Percentiles rank a stretch among this genome's conserved stretches.
These are phyloP conservation scores for Leccinellum luteum DNA, from an alignment of 768 basidiomycete species.

Conservation along the genomic window DNA sequence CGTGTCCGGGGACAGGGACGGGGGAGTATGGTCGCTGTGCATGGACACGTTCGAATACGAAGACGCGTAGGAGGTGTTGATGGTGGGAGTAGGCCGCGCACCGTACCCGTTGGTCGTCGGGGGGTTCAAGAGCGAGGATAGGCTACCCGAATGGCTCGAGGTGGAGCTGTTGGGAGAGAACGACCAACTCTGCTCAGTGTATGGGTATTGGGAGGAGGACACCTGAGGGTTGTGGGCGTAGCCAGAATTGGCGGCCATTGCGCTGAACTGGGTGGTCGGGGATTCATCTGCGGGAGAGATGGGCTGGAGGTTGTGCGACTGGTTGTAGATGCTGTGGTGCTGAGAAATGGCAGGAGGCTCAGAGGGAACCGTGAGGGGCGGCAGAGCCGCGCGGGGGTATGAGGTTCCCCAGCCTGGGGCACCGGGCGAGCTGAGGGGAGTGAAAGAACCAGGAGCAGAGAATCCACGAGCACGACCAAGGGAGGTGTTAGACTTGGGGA, in stretches of 20 bases:
- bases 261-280: slow-evolving; percentile 46
- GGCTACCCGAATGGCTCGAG: slow-evolving; percentile 66
- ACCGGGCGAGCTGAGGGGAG: slow-evolving; percentile 60
- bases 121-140: slow-evolving; percentile 79
- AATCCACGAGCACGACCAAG: slow-evolving; percentile 73
- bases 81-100: slow-evolving; percentile 62
- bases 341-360: slow-evolving; percentile 64
- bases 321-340: slow-evolving; percentile 54
- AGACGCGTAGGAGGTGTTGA: slow-evolving; percentile 65
- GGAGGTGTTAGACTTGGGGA: slow-evolving; percentile 36
- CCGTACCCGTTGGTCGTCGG: slow-evolving; percentile 40
- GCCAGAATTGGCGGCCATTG: slow-evolving; percentile 35
- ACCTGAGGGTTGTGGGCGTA: slow-evolving; percentile 34
- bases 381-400: slow-evolving; percentile 64
- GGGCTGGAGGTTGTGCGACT: slow-evolving; percentile 58
- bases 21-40: slow-evolving; percentile 67
- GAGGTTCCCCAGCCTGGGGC: slow-evolving; percentile 57
- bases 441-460: slow-evolving; percentile 79
- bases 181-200: slow-evolving; percentile 60
- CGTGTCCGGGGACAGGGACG: slow-evolving; percentile 68
- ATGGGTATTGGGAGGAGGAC: slow-evolving; percentile 58
- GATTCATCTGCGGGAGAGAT: slow-evolving; percentile 72
- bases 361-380: slow-evolving; percentile 80
- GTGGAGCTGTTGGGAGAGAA: slow-evolving; percentile 48
- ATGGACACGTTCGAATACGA: slow-evolving; percentile 71